Percentiles rank a stretch among this genome's conserved stretches.
Evolutionary conservation across 1,139 yeast species (phyloP).

Genomic region (Kazachstania sp.): DNA sequence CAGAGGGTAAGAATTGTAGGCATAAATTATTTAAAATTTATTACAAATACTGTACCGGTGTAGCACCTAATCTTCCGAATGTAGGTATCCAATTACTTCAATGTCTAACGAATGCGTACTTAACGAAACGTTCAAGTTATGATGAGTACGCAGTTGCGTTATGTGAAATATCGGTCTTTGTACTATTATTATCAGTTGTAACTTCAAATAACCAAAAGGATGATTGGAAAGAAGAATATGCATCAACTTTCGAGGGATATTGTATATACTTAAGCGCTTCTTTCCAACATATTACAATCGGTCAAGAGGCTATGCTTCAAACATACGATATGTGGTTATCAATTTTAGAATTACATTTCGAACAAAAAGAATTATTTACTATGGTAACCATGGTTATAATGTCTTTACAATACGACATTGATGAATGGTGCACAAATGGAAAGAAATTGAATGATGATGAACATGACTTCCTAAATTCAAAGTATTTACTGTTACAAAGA

Average conservation of each 20-base stretch:
- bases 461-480: constrained; percentile 16
- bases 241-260: constrained; percentile 35
- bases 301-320: constrained; percentile 53
- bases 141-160: background rate
- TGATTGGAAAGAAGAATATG: constrained; percentile 31
- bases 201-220: constrained; percentile 23
- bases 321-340: constrained; percentile 47
- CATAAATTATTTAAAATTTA: constrained; percentile 47
- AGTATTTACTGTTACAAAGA: constrained; percentile 18
- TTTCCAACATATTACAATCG: constrained; percentile 43
- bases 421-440: constrained; percentile 7
- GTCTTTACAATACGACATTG: constrained; percentile 15
- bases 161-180: constrained; percentile 7
- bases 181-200: constrained; percentile 37
- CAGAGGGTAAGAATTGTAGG: constrained; percentile 52
- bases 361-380: constrained; percentile 35
- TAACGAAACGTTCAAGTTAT: background rate
- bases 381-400: constrained; percentile 21
- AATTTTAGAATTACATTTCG: constrained; percentile 36
- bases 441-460: constrained; percentile 12
- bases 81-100: constrained; percentile 46
- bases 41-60: constrained; percentile 10
- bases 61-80: constrained; percentile 29
- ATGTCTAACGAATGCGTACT: constrained; percentile 8
- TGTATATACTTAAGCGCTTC: constrained; percentile 42